Evolutionary conservation across 208 protist genomes (phyloP).

Genomic region (Crithidia sp.): DNA sequence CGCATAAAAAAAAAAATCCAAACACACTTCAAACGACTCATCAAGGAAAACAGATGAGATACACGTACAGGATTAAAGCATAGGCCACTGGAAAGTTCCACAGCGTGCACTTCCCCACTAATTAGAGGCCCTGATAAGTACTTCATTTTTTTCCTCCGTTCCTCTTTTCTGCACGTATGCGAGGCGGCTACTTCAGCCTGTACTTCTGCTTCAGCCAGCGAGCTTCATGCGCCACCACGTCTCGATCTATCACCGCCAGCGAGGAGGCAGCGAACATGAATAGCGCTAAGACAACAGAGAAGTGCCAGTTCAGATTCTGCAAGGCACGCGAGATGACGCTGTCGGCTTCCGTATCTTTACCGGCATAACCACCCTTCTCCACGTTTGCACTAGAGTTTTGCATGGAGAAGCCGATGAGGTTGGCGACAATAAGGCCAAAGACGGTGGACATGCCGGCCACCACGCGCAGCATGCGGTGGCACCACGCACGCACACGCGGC

Average conservation of each 20-base stretch:
- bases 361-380: not conserved
- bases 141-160: too few species aligned
- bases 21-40: too few species aligned
- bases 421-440: slow-evolving; percentile 60
- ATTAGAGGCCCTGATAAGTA: too few species aligned
- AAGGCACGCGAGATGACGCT: not conserved
- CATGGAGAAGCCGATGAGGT: slow-evolving; percentile 46
- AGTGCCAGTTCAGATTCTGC: not conserved
- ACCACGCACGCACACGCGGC: slow-evolving; percentile 15
- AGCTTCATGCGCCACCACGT: not conserved
- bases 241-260: slow-evolving; percentile 20
- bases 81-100: too few species aligned
- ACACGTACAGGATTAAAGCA: too few species aligned
- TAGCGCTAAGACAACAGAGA: not conserved
- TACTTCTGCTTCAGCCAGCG: slow-evolving; percentile 15
- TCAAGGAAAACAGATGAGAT: too few species aligned
- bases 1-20: too few species aligned
- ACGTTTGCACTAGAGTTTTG: not conserved
- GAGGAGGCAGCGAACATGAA: slow-evolving; percentile 11
- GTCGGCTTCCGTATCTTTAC: slow-evolving; percentile 1
- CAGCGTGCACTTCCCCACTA: too few species aligned
- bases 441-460: slow-evolving; percentile 39
- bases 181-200: not conserved
- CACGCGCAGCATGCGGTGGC: slow-evolving; percentile 27
- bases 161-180: too few species aligned